phyloP scores from a whole-genome alignment of 108 stramenopile genomes.

The Skeletonema costatum region DNA sequence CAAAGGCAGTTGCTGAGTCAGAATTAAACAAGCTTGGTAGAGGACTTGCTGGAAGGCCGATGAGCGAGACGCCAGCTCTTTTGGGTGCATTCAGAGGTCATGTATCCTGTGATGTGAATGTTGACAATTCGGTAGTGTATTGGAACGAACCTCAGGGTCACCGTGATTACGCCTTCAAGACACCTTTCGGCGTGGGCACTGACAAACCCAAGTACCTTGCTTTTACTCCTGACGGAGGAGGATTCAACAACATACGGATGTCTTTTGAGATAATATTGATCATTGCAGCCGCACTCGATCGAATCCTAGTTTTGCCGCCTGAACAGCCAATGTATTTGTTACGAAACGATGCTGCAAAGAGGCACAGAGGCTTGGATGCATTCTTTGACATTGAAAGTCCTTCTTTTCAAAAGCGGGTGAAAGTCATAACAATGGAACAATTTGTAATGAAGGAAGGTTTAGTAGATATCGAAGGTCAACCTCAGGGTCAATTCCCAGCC shows the following conservation, averaged over 20 bases:
- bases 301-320: constrained; percentile 87
- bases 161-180: constrained; percentile 47
- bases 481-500: constrained; percentile 48
- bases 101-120: constrained; percentile 55
- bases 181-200: constrained; percentile 42
- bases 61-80: constrained; percentile 12
- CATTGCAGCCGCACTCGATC: constrained; percentile 74
- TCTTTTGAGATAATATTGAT: constrained; percentile 83
- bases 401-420: constrained; percentile 54
- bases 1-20: background rate
- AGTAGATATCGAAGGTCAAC: constrained; percentile 42
- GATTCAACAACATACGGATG: constrained; percentile 82
- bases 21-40: background rate
- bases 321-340: constrained; percentile 79
- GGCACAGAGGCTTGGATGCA: constrained; percentile 73
- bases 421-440: constrained; percentile 62
- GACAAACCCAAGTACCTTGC: constrained; percentile 46
- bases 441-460: constrained; percentile 58
- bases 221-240: constrained; percentile 69
- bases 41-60: constrained; percentile 17
- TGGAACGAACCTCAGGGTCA: constrained; percentile 76
- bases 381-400: constrained; percentile 75
- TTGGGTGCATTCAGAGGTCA: constrained; percentile 21
- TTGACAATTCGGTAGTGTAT: constrained; percentile 65
- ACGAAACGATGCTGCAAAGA: constrained; percentile 53